These are phyloP conservation scores for Gryganskiella cystojenkinii DNA, from an alignment of 192 early-diverging fungal genomes.

Conservation along the genomic window DNA sequence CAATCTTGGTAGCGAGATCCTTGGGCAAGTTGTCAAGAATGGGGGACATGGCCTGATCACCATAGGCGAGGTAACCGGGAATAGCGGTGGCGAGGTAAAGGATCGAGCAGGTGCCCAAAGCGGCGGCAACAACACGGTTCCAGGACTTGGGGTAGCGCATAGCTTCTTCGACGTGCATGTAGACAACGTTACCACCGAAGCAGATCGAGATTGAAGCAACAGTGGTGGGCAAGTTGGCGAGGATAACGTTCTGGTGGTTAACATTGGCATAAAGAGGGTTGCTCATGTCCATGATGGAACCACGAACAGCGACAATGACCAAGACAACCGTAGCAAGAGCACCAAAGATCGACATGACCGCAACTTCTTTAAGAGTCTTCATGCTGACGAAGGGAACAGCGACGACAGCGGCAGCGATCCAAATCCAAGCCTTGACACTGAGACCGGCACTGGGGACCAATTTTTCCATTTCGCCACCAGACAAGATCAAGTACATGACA, in stretches of 20 bases:
- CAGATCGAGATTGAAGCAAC: conserved; percentile 84
- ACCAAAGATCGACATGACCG: conserved; percentile 76
- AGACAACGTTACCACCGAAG: conserved; percentile 82
- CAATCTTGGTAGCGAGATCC: conserved; percentile 52
- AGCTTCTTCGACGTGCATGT: conserved; percentile 83
- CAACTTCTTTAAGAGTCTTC: conserved; percentile 82
- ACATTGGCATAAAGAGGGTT: conserved; percentile 45
- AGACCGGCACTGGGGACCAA: conserved; percentile 56
- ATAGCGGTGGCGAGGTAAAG: conserved; percentile 75
- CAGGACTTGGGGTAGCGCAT: conserved; percentile 77
- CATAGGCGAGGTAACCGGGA: conserved; percentile 77
- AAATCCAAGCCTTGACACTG: conserved; percentile 68
- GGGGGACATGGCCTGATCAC: conserved; percentile 68
- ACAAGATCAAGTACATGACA: conserved; percentile 76
- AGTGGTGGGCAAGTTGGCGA: conserved; percentile 74
- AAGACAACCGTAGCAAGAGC: conserved; percentile 75
- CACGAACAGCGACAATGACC: conserved; percentile 72
- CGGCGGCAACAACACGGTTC: conserved; percentile 68
- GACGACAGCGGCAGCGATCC: conserved; percentile 67
- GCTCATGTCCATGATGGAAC: conserved; percentile 59
- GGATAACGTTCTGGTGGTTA: conserved; percentile 64
- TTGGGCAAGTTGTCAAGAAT: conserved; percentile 76
- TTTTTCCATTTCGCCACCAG: conserved; percentile 73
- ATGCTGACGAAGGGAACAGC: conserved; percentile 75
- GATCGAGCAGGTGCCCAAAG: conserved; percentile 69